Evolutionary conservation across 306 rosid genomes (phyloP), one percentile per base, ranked within the genome.

Genomic region (Castanea sativa): DNA sequence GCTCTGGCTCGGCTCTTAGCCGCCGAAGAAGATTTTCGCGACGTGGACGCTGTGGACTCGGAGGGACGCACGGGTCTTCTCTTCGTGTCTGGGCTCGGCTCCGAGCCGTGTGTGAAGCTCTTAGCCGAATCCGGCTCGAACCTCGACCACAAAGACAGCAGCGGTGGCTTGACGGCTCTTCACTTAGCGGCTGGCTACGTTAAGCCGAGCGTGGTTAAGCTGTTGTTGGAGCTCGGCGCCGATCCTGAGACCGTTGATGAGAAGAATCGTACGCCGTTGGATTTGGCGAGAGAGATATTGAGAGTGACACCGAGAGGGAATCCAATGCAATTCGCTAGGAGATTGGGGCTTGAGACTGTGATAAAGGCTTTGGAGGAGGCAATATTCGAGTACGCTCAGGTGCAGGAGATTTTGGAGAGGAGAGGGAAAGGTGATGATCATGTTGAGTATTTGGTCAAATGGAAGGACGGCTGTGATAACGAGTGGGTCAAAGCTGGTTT

Each of bases 121-220:
- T 63, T 94, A 0, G 95, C 89, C 0, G 95, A 91, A 6, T 90
- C 92, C 45, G 95, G 97, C 0, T 89, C 92, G 3, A 58, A 87
- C 18, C 76, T 92, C 6, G 84, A 94, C 56, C 92, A 88, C 77
- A 80, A 83, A 1, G 97, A 94, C 10, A 87, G 74, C 14, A 32
- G 80, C 53, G 97, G 95, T 12, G 95, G 97, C 1, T 52, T 90
- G 0, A 55, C 97, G 0, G 89, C 97, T 15, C 82, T 92, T 1
- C 97, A 94, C 81, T 87, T 94, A 95, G 99, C 97, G 21, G 95
- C 97, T 0, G 95, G 95, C 3, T 91, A 94, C 33, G 91, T 88
- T 0, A 76, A 79, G 63, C 97, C 97, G 0, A 91, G 81, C 12
- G 92, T 89, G 8, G 89, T 89, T 69, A 89, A 91, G 57, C 55